phyloP scores from a whole-genome alignment of 2,329 filamentous ascomycete species.

The Aspergillus flavus region DNA sequence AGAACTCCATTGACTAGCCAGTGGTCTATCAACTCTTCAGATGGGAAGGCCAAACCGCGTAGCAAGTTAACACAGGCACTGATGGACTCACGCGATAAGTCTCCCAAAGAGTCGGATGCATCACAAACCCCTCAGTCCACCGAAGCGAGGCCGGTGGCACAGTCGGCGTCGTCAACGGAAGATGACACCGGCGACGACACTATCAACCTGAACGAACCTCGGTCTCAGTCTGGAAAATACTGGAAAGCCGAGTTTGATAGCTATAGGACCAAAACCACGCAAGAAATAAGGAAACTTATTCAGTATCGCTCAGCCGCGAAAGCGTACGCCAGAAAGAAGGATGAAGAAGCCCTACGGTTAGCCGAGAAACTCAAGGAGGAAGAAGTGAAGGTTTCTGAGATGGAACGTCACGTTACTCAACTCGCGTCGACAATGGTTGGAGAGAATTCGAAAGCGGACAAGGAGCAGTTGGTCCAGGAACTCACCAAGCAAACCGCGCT shows the following conservation, averaged over 20 bases:
- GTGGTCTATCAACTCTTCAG: constrained; percentile 39
- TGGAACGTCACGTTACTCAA: constrained; percentile 47
- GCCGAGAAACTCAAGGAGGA: constrained; percentile 56
- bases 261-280: constrained; percentile 60
- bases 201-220: constrained; percentile 56
- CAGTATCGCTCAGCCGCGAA: constrained; percentile 62
- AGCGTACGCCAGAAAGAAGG: constrained; percentile 62
- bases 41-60: constrained; percentile 36
- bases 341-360: constrained; percentile 56
- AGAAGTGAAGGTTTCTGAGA: constrained; percentile 45
- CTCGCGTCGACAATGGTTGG: constrained; percentile 45
- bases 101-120: constrained; percentile 29
- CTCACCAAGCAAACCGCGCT: constrained; percentile 48
- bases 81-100: constrained; percentile 42
- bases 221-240: constrained; percentile 61
- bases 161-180: constrained; percentile 28
- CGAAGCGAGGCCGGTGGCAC: constrained; percentile 9
- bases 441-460: constrained; percentile 34
- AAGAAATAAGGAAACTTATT: constrained; percentile 63
- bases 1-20: constrained; percentile 52
- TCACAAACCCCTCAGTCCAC: constrained; percentile 17
- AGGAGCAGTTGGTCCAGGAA: constrained; percentile 45
- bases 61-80: constrained; percentile 46
- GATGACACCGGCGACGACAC: constrained; percentile 50
- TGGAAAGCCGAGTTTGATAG: constrained; percentile 65